Base-by-base conservation (phyloP, 2,329 filamentous ascomycete genomes). In the Exophiala sp. region DNA sequence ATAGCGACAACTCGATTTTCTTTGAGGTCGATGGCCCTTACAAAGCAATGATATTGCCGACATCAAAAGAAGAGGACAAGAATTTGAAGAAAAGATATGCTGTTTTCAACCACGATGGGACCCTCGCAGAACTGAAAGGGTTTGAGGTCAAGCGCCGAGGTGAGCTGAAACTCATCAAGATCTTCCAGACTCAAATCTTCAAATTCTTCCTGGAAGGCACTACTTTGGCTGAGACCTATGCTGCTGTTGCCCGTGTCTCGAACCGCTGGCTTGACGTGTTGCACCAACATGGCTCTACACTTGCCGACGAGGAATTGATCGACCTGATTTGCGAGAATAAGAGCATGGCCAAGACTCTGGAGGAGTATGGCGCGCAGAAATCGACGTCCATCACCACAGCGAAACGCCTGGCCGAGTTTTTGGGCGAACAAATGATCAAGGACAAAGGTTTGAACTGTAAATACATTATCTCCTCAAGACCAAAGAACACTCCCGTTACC, bases 241-340 rank as follows among this genome's bases (percentile, higher is more conserved):
- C 74, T 11, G 87, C 92, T 2, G 95, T 99, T 2, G 91, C 95
- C 50, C 95, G 90, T 67, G 91, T 99, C 18, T 92, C 94, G 1
- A 95, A 99, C 68, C 85, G 87, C 58, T 99, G 94, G 94, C 78
- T 99, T 3, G 95, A 99, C 70, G 94, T 99, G 2, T 75, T 99
- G 32, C 83, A 97, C 67, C 89, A 84, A 65, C 91, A 89, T 62
- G 94, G 95, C 12, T 81, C 86, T 3, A 97, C 91, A 1, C 77
- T 99, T 11, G 91, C 92, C 0, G 92, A 99, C 63, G 92, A 97
- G 68, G 94, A 99, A 68, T 81, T 99, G 38, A 97, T 99, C 71
- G 92, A 99, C 65, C 85, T 99, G n/a, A 99, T 99, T 84, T 96
- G 91, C 46, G 94, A 99, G 71, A 99, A 99, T 74, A 87, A 95